These are phyloP conservation scores for Quercus dentata DNA, from an alignment of 306 rosid genomes.

Conservation along the genomic window DNA sequence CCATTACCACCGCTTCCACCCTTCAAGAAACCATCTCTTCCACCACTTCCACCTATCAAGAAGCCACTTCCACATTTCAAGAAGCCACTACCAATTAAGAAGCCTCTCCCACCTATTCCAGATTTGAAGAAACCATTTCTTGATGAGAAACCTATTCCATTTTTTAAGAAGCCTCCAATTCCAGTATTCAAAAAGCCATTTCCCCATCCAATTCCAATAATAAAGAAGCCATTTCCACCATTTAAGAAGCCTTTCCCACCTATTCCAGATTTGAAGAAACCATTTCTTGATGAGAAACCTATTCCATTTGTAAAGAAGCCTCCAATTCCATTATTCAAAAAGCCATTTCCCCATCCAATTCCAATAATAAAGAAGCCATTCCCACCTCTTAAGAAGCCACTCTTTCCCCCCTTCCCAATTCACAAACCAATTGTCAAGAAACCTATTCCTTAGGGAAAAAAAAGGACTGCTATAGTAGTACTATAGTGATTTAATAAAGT, in stretches of 20 bases:
- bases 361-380: not conserved
- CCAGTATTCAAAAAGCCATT: not conserved
- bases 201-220: not conserved
- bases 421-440: not conserved
- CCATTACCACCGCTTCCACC: not conserved
- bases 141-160: not conserved
- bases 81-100: constrained; percentile 17
- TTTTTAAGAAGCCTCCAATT: not conserved
- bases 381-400: not conserved
- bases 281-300: not conserved
- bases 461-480: not conserved
- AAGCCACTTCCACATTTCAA: constrained; percentile 1
- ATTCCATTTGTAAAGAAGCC: constrained; percentile 18
- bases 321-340: not conserved
- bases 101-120: constrained; percentile 5
- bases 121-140: not conserved
- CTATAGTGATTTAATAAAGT: no score
- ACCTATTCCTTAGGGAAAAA: not conserved
- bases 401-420: not conserved
- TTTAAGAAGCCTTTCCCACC: constrained; percentile 17
- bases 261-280: not conserved
- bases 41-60: not conserved
- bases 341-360: not conserved
- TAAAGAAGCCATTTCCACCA: constrained; percentile 3
- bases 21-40: not conserved